These are phyloP conservation scores for Mycena capillaripes DNA, from an alignment of 768 basidiomycete genomes.

Conservation along the genomic window DNA sequence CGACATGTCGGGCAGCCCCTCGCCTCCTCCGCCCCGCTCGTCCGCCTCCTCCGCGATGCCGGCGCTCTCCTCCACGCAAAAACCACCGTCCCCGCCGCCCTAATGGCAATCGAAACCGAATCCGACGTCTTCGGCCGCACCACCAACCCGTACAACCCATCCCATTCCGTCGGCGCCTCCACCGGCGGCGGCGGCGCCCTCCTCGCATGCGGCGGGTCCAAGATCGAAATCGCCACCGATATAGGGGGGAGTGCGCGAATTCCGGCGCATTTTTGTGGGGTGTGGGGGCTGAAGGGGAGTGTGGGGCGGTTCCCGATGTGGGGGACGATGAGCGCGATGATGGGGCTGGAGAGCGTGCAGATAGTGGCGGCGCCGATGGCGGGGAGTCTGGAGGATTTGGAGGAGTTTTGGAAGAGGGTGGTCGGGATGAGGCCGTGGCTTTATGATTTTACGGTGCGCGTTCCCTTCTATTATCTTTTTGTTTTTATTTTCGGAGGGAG, in stretches of 20 bases:
- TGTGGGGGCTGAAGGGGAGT: conserved; percentile 76
- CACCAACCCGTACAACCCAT: conserved; percentile 71
- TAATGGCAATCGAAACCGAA: conserved; percentile 69
- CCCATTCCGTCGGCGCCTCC: conserved; percentile 74
- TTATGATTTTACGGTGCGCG: conserved; percentile 70
- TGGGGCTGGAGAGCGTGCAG: conserved; percentile 71
- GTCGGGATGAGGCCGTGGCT: conserved; percentile 74
- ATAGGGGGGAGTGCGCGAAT: conserved; percentile 80
- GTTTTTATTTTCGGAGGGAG: too few species aligned
- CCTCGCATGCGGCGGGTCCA: conserved; percentile 73
- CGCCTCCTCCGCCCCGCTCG: conserved; percentile 61
- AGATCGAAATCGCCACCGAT: conserved; percentile 81
- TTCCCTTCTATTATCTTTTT: background rate
- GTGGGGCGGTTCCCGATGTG: conserved; percentile 68
- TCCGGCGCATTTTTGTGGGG: conserved; percentile 81
- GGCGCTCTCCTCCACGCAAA: conserved; percentile 79
- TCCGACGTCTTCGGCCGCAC: conserved; percentile 73
- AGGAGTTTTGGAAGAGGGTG: conserved; percentile 75
- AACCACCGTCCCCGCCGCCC: conserved; percentile 73
- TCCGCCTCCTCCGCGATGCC: conserved; percentile 68
- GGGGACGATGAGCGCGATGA: conserved; percentile 60
- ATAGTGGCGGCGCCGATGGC: conserved; percentile 73
- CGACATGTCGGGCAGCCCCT: conserved; percentile 60
- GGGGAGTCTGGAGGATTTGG: conserved; percentile 70
- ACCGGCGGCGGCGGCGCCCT: conserved; percentile 80